phyloP scores from a whole-genome alignment of 1,284 basidiomycete genomes.

The Butyriboletus appendiculatus region DNA sequence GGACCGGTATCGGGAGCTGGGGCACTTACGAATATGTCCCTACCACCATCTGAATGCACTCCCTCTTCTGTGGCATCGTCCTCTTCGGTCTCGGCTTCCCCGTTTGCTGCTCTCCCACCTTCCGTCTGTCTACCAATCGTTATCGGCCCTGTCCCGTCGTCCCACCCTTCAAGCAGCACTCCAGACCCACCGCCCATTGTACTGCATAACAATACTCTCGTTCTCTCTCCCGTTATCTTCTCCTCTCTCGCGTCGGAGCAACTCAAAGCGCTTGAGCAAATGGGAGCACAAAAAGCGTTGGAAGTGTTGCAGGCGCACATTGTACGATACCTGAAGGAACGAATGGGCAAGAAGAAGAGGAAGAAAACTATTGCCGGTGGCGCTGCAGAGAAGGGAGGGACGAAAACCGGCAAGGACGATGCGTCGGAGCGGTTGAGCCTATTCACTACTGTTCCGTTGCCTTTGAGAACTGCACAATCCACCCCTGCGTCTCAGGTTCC shows the following conservation, averaged over 20 bases:
- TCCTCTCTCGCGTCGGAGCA: slow-evolving; percentile 74
- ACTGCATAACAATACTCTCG: slow-evolving; percentile 81
- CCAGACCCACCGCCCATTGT: slow-evolving; percentile 69
- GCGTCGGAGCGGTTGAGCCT: slow-evolving; percentile 27
- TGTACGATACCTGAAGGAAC: slow-evolving; percentile 83
- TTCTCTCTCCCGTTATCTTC: slow-evolving; percentile 86
- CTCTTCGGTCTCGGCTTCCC: slow-evolving; percentile 15
- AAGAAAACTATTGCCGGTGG: slow-evolving; percentile 20
- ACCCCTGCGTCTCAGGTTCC: slow-evolving; percentile 2
- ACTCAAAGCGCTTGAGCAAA: slow-evolving; percentile 73
- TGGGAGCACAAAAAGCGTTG: slow-evolving; percentile 83
- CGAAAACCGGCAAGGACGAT: slow-evolving; percentile 9
- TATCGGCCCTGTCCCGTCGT: slow-evolving; percentile 55
- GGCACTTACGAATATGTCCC: background rate
- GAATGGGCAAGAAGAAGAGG: slow-evolving; percentile 45
- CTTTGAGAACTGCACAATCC: slow-evolving; percentile 27
- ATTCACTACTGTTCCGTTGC: slow-evolving; percentile 43
- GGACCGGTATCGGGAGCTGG: background rate
- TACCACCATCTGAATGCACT: slow-evolving; percentile 1
- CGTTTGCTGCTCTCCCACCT: slow-evolving; percentile 27
- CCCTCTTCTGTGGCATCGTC: slow-evolving; percentile 25
- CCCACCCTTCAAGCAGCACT: slow-evolving; percentile 43
- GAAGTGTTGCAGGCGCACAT: slow-evolving; percentile 84
- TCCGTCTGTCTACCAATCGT: slow-evolving; percentile 58
- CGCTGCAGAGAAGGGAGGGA: slow-evolving; percentile 13